These are phyloP conservation scores for Trichoderma arundinaceum DNA, from an alignment of 2,329 filamentous ascomycete genomes.

Conservation along the genomic window DNA sequence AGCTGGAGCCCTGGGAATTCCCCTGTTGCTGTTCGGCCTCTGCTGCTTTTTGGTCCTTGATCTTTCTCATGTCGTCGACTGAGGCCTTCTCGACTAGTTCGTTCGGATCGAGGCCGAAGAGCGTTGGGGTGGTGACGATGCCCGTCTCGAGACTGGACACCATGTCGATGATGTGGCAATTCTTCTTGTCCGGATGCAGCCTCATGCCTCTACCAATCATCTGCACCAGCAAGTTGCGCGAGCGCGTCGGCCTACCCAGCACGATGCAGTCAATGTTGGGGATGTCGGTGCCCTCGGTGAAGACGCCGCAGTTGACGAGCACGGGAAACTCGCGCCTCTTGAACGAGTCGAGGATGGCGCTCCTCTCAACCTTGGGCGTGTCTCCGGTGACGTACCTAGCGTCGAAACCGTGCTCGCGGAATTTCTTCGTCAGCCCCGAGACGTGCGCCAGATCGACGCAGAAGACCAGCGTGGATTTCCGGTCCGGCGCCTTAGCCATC, in stretches of 20 bases:
- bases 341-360: slow-evolving; percentile 76
- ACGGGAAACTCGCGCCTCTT: slow-evolving; percentile 79
- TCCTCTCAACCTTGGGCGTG: slow-evolving; percentile 72
- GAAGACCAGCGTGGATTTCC: slow-evolving; percentile 89
- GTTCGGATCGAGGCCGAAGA: slow-evolving; percentile 88
- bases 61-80: slow-evolving; percentile 63
- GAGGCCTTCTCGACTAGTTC: slow-evolving; percentile 74
- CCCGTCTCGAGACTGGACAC: slow-evolving; percentile 84
- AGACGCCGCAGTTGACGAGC: slow-evolving; percentile 92
- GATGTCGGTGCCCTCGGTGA: slow-evolving; percentile 97
- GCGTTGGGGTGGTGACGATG: slow-evolving; percentile 85
- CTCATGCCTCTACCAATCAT: slow-evolving; percentile 98
- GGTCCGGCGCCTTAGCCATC: slow-evolving; percentile 73
- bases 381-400: slow-evolving; percentile 86
- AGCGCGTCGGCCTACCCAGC: slow-evolving; percentile 85
- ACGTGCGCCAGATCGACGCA: slow-evolving; percentile 92
- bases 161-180: slow-evolving; percentile 97
- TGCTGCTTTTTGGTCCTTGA: slow-evolving; percentile 58
- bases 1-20: slow-evolving; percentile 22
- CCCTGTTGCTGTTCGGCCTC: slow-evolving; percentile 39
- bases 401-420: slow-evolving; percentile 78
- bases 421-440: slow-evolving; percentile 72
- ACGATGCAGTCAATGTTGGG: slow-evolving; percentile 95
- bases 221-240: slow-evolving; percentile 90
- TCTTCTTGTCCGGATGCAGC: slow-evolving; percentile 75